Conservation (phyloP, 495 filamentous ascomycete genomes). For the Penicillium turbatum region DNA sequence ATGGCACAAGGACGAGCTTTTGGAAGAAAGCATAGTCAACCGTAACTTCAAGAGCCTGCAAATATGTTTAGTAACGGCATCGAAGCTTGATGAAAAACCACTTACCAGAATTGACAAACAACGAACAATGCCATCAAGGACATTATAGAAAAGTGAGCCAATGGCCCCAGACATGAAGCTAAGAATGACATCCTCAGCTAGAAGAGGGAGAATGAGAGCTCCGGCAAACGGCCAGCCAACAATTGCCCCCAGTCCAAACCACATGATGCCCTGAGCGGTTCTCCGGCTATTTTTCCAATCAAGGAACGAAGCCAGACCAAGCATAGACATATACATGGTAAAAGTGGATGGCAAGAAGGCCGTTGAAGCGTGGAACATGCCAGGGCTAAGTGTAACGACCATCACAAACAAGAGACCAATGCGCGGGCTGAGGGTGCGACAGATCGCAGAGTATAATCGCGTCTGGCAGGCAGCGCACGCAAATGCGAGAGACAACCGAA, state of each 20-base stretch:
- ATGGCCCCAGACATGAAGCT: slow-evolving; percentile 55
- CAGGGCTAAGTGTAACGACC: slow-evolving; percentile 70
- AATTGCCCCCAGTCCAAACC: slow-evolving; percentile 85
- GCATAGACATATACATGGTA: slow-evolving; percentile 90
- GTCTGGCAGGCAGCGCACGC: slow-evolving; percentile 78
- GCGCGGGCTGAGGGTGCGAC: slow-evolving; percentile 65
- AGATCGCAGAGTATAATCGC: slow-evolving; percentile 70
- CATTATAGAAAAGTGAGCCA: slow-evolving; percentile 49
- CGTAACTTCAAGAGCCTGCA: slow-evolving; percentile 52
- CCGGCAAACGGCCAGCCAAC: slow-evolving; percentile 94
- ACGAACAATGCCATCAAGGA: slow-evolving; percentile 63
- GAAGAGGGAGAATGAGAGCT: slow-evolving; percentile 74
- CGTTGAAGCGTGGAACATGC: slow-evolving; percentile 87
- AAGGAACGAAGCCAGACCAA: slow-evolving; percentile 85
- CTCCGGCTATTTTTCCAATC: slow-evolving; percentile 71
- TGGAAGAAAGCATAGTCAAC: slow-evolving; percentile 81
- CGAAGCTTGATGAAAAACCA: neutral
- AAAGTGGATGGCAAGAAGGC: slow-evolving; percentile 92
- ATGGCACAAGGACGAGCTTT: slow-evolving; percentile 70
- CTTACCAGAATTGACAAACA: slow-evolving; percentile 68
- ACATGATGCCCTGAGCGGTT: slow-evolving; percentile 79
- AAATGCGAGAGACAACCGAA: slow-evolving; percentile 69
- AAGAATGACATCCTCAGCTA: slow-evolving; percentile 70
- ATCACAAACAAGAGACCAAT: slow-evolving; percentile 81
- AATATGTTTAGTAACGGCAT: slow-evolving; percentile 22